A percentile compares a stretch with the other conserved stretches of the same genome.
Evolutionary conservation across 2,329 filamentous ascomycete species (phyloP).

Genomic region (Cercospora sp.): DNA sequence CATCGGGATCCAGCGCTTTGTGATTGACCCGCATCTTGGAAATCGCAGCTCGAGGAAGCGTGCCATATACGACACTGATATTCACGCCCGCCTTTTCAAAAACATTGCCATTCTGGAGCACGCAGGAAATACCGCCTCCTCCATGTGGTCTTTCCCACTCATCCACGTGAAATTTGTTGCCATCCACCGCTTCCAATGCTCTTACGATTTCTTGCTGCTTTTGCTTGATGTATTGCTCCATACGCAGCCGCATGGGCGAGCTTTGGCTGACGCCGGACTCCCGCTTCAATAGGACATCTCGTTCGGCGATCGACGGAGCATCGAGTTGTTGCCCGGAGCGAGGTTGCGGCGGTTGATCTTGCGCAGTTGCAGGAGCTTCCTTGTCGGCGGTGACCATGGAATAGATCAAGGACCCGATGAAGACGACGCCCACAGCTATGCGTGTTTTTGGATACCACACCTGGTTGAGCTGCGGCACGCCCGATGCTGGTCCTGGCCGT

Average conservation of each 20-base stretch:
- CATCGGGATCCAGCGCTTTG: constrained; percentile 77
- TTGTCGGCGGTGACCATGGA: constrained; percentile 54
- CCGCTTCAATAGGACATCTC: constrained; percentile 77
- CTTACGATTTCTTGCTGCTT: constrained; percentile 86
- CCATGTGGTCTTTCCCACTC: constrained; percentile 85
- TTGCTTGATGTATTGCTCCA: constrained; percentile 94
- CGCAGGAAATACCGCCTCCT: constrained; percentile 90
- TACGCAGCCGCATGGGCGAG: constrained; percentile 94
- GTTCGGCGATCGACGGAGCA: constrained; percentile 73
- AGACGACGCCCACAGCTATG: constrained; percentile 50
- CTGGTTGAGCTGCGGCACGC: constrained; percentile 40
- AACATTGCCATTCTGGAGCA: constrained; percentile 91
- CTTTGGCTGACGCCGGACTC: constrained; percentile 71
- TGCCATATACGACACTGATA: constrained; percentile 91
- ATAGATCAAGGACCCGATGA: constrained; percentile 57
- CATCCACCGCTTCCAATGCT: constrained; percentile 80
- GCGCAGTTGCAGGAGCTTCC: constrained; percentile 9
- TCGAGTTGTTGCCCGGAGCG: constrained; percentile 50
- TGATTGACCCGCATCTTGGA: constrained; percentile 92
- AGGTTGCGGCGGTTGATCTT: constrained; percentile 10
- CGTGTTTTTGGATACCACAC: constrained; percentile 45
- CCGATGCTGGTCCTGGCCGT: constrained; percentile 28
- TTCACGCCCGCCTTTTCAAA: constrained; percentile 98
- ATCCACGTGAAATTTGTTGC: constrained; percentile 76
- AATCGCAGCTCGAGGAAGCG: constrained; percentile 81